phyloP scores from a whole-genome alignment of 2,329 filamentous ascomycete species.

The Fusarium chuoi region DNA sequence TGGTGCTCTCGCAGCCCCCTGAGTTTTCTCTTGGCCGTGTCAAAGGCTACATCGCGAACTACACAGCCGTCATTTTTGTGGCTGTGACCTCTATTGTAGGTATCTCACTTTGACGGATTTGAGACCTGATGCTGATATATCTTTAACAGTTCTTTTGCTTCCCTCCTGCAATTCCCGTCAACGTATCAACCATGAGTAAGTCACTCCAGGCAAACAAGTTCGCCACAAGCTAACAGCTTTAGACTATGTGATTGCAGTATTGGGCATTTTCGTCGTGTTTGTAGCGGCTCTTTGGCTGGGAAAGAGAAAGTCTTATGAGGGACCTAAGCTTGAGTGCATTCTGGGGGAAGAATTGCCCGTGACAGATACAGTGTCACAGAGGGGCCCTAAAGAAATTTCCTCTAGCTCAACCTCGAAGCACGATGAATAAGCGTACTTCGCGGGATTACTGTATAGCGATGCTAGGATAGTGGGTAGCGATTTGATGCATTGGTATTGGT shows the following conservation, averaged over 20 bases:
- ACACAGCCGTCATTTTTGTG: constrained; percentile 49
- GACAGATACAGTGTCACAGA: constrained; percentile 1
- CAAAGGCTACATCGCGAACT: constrained; percentile 47
- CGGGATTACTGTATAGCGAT: background rate
- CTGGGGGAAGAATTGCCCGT: constrained; percentile 33
- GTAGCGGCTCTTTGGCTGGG: constrained; percentile 22
- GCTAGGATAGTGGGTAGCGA: background rate
- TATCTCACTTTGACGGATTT: background rate
- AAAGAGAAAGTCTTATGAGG: constrained; percentile 33
- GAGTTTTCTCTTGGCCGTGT: constrained; percentile 47
- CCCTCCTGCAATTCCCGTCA: constrained; percentile 37
- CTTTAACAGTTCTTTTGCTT: constrained; percentile 36
- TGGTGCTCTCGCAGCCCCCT: constrained; percentile 44
- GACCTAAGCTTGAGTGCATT: constrained; percentile 35
- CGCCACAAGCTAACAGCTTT: background rate
- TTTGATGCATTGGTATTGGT: background rate
- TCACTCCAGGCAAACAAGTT: rapidly evolving
- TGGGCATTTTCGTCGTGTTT: constrained; percentile 47
- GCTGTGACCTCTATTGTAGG: constrained; percentile 52
- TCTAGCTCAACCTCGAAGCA: constrained; percentile 22
- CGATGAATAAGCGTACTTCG: background rate
- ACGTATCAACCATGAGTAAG: constrained; percentile 37
- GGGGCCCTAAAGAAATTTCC: background rate
- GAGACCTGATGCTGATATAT: background rate
- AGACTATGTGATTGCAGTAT: constrained; percentile 52